A percentile compares a stretch with the other conserved stretches of the same genome.
Evolutionary conservation across 805 yeast genomes (phyloP).

Genomic region (Lipomyces spencermartinsiae): DNA sequence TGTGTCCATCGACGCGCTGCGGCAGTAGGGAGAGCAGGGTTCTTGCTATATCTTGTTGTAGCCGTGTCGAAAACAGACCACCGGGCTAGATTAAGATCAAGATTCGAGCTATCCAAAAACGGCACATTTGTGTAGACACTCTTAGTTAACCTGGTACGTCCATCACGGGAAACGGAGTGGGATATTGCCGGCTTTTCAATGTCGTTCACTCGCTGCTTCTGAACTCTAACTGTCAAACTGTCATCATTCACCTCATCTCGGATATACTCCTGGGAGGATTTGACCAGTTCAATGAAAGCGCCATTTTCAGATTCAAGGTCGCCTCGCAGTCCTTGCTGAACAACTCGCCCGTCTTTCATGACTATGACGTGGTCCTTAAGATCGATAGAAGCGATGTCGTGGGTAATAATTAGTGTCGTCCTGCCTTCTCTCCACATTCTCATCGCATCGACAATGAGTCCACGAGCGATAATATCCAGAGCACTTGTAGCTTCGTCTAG

Average conservation of each 20-base stretch:
- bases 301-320: constrained; percentile 43
- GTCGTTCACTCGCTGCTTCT: neutral
- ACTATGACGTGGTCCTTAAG: constrained; percentile 63
- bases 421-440: constrained; percentile 65
- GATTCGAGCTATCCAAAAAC: constrained; percentile 1
- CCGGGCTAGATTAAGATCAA: neutral
- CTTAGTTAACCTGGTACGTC: neutral
- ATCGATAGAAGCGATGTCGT: constrained; percentile 66
- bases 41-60: neutral
- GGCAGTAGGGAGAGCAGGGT: neutral
- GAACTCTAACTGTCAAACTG: neutral
- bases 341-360: constrained; percentile 64
- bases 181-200: neutral
- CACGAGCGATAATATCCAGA: constrained; percentile 62
- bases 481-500: constrained; percentile 90
- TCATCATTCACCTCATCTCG: neutral
- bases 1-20: neutral
- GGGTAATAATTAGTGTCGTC: constrained; percentile 84
- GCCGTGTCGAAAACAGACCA: neutral
- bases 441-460: constrained; percentile 56
- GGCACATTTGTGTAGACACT: neutral
- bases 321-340: constrained; percentile 52
- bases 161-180: neutral
- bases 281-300: constrained; percentile 14
- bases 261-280: constrained; percentile 8